A percentile compares a stretch with the other conserved stretches of the same genome.
phyloP scores from a whole-genome alignment of 768 basidiomycete genomes.

The Phaffia australis region DNA sequence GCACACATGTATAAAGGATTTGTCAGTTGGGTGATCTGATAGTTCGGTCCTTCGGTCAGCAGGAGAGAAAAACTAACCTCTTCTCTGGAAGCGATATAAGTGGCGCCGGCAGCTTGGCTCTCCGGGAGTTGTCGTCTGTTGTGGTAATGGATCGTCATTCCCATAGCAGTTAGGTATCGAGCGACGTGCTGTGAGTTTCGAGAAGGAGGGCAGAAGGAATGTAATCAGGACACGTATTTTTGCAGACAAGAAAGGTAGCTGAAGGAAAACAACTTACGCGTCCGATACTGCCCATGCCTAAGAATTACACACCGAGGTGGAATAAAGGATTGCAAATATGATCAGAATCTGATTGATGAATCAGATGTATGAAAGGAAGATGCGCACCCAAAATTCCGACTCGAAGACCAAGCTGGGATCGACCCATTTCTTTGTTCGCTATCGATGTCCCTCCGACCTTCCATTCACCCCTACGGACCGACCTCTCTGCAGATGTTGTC shows the following conservation, averaged over 20 bases:
- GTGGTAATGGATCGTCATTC: constrained; percentile 20
- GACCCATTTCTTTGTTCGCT: constrained; percentile 19
- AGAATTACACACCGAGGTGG: not conserved
- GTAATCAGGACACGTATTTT: not conserved
- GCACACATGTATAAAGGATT: too few species aligned
- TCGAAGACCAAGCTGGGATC: constrained; percentile 11
- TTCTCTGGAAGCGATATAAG: constrained; percentile 8
- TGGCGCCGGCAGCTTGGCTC: constrained; percentile 4
- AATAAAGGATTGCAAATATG: too few species aligned
- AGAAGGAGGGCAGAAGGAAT: not conserved
- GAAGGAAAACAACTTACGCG: not conserved
- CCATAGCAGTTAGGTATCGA: constrained; percentile 15
- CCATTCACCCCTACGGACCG: constrained; percentile 21
- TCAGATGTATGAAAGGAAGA: too few species aligned
- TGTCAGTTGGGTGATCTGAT: not conserved
- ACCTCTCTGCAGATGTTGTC: constrained; percentile 16
- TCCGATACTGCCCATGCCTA: constrained; percentile 20
- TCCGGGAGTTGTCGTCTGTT: constrained; percentile 12
- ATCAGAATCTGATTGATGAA: too few species aligned
- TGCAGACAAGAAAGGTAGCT: not conserved
- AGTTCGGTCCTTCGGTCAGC: not conserved
- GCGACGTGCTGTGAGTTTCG: not conserved
- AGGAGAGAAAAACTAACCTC: not conserved
- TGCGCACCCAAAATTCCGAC: constrained; percentile 9
- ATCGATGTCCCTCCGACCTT: not conserved